Evolutionary conservation across 1,284 basidiomycete genomes (phyloP).

Genomic region (Apiotrichum montevideense): DNA sequence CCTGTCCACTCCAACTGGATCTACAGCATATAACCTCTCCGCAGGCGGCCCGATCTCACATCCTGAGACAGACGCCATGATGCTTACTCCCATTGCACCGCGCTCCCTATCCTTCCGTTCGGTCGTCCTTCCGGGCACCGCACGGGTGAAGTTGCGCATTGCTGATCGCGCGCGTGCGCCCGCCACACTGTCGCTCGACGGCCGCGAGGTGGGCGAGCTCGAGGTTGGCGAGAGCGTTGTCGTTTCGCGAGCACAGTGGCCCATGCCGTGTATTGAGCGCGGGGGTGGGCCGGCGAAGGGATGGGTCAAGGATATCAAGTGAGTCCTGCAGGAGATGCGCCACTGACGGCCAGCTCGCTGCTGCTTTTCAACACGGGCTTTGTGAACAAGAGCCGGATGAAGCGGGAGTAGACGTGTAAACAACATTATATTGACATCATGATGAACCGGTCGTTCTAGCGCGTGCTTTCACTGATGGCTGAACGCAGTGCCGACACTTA

Average conservation of each 20-base stretch:
- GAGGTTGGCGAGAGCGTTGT: constrained; percentile 76
- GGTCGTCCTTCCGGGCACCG: constrained; percentile 77
- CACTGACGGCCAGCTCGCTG: constrained; percentile 51
- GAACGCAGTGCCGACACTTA: too few species aligned
- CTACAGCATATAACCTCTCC: constrained; percentile 92
- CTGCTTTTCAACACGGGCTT: constrained; percentile 87
- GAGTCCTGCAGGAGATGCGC: constrained; percentile 11
- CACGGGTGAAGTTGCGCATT: constrained; percentile 72
- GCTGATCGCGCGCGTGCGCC: constrained; percentile 75
- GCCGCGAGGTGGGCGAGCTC: constrained; percentile 71
- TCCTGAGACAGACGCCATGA: constrained; percentile 78
- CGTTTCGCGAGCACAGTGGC: constrained; percentile 75
- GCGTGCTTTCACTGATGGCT: too few species aligned
- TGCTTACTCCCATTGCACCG: constrained; percentile 91
- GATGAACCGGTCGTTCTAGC: too few species aligned
- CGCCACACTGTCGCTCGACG: constrained; percentile 87
- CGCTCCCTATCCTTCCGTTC: constrained; percentile 87
- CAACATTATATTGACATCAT: too few species aligned
- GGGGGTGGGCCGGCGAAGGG: constrained; percentile 75
- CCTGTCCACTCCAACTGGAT: constrained; percentile 91
- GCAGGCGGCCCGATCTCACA: constrained; percentile 95
- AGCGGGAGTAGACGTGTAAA: too few species aligned
- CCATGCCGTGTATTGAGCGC: constrained; percentile 86
- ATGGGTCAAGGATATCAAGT: constrained; percentile 93
- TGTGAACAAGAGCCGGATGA: constrained; percentile 54